Percentiles rank a stretch among this genome's conserved stretches.
Conservation (phyloP, 768 basidiomycete genomes). For the Mycena vitilis region DNA sequence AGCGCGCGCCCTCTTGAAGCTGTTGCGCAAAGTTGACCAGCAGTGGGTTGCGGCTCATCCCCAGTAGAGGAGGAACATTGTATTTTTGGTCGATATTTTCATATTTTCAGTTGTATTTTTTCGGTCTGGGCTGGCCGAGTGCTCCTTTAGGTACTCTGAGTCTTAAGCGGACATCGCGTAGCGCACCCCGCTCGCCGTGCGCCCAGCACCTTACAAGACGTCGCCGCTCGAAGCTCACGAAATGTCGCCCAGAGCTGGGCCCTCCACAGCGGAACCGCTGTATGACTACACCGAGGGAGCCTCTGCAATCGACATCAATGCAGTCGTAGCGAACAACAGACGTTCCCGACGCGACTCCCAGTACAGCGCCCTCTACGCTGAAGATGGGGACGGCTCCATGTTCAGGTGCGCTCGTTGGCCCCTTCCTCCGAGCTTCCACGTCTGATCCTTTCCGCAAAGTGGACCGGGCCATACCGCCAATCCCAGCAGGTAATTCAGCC, state of each 20-base stretch:
- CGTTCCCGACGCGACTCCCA: constrained; percentile 77
- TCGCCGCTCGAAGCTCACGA: constrained; percentile 43
- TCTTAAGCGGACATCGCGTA: not conserved
- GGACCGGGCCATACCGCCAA: constrained; percentile 78
- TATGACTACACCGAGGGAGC: constrained; percentile 92
- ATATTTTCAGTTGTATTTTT: not conserved
- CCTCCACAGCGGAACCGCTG: constrained; percentile 40
- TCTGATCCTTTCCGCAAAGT: constrained; percentile 44
- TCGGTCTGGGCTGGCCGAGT: not conserved
- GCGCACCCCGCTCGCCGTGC: not conserved
- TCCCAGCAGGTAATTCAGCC: constrained; percentile 62
- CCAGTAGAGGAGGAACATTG: not conserved
- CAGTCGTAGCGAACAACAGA: constrained; percentile 63
- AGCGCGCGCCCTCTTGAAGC: constrained; percentile 58
- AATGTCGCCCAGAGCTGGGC: constrained; percentile 55
- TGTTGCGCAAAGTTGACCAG: constrained; percentile 61
- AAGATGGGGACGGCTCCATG: constrained; percentile 72
- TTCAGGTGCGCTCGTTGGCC: constrained; percentile 50
- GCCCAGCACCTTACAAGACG: constrained; percentile 11
- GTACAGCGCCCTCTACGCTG: constrained; percentile 66
- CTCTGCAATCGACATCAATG: constrained; percentile 76
- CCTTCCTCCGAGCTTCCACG: not conserved
- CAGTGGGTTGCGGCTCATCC: constrained; percentile 22
- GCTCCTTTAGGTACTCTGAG: not conserved
- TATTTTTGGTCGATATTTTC: not conserved